These are phyloP conservation scores for Orobanche coerulescens DNA, from an alignment of 257 asterid genomes.

Conservation along the genomic window DNA sequence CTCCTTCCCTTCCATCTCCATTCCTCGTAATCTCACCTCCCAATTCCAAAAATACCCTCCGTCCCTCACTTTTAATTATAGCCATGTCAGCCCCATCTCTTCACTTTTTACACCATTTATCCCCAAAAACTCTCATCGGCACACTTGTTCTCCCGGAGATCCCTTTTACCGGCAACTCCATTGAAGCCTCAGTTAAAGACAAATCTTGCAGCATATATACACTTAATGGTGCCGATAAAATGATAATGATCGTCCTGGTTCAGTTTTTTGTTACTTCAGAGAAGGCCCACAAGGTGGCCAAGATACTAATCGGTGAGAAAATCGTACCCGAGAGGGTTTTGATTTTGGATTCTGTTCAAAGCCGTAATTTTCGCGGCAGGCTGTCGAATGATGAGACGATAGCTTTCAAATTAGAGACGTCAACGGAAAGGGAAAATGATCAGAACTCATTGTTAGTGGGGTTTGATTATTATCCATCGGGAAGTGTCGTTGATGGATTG, in stretches of 20 bases:
- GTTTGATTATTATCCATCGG: constrained; percentile 79
- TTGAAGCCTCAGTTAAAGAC: constrained; percentile 54
- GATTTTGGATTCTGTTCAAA: constrained; percentile 66
- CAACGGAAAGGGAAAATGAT: constrained; percentile 41
- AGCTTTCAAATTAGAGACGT: constrained; percentile 77
- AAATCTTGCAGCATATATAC: constrained; percentile 81
- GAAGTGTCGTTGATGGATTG: constrained; percentile 87
- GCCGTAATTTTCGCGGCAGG: constrained; percentile 70
- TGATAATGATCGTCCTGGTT: constrained; percentile 51
- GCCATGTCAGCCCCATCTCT: constrained; percentile 74
- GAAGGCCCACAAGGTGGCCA: constrained; percentile 71
- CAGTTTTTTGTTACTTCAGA: constrained; percentile 68
- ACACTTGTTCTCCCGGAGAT: constrained; percentile 74
- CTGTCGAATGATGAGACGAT: constrained; percentile 63
- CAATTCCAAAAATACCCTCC: constrained; percentile 34
- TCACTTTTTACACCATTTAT: constrained; percentile 55
- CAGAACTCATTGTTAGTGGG: constrained; percentile 36
- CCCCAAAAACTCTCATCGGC: constrained; percentile 60
- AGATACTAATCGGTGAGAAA: constrained; percentile 59
- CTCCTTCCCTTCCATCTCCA: constrained; percentile 70
- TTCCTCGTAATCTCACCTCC: constrained; percentile 52
- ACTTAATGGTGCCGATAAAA: constrained; percentile 38
- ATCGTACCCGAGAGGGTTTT: constrained; percentile 65
- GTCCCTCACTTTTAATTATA: constrained; percentile 69
- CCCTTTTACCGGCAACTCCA: constrained; percentile 62